phyloP scores from a whole-genome alignment of 208 protist species.

The Acanthamoeba divionensis region DNA sequence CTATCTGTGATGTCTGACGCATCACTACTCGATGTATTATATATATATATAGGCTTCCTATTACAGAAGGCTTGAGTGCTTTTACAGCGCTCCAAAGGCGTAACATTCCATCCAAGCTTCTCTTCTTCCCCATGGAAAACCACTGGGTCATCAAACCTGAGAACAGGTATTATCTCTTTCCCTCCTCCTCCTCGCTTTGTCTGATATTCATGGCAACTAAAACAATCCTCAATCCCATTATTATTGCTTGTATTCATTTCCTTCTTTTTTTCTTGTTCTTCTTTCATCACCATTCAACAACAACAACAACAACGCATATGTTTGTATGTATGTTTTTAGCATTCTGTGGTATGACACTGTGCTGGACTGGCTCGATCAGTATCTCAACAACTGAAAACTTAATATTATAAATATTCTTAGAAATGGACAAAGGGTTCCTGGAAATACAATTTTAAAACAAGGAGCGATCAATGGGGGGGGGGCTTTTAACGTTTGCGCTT shows the following conservation, averaged over 20 bases:
- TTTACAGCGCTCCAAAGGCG: constrained; percentile 61
- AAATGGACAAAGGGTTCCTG: too few relatives aligned
- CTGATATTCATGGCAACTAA: not conserved
- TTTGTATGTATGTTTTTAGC: not conserved
- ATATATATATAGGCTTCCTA: constrained; percentile 9
- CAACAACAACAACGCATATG: not conserved
- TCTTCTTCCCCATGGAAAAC: constrained; percentile 61
- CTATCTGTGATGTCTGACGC: not conserved
- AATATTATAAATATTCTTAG: too few relatives aligned
- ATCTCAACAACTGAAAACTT: constrained; percentile 8
- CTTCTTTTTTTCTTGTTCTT: not conserved
- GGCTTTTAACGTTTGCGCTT: too few relatives aligned
- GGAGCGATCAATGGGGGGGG: too few relatives aligned
- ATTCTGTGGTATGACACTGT: constrained; percentile 63
- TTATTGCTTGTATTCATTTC: not conserved
- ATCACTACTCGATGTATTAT: not conserved
- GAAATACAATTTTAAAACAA: too few relatives aligned
- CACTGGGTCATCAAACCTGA: constrained; percentile 65
- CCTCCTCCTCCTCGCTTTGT: not conserved
- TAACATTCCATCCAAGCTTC: constrained; percentile 52
- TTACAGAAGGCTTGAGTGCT: constrained; percentile 47
- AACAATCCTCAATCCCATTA: not conserved
- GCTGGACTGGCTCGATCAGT: constrained; percentile 52
- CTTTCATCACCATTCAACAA: not conserved
- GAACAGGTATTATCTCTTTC: too few relatives aligned